phyloP scores from a whole-genome alignment of 495 filamentous ascomycete species.

The Lasiosphaeriaceae sp. region DNA sequence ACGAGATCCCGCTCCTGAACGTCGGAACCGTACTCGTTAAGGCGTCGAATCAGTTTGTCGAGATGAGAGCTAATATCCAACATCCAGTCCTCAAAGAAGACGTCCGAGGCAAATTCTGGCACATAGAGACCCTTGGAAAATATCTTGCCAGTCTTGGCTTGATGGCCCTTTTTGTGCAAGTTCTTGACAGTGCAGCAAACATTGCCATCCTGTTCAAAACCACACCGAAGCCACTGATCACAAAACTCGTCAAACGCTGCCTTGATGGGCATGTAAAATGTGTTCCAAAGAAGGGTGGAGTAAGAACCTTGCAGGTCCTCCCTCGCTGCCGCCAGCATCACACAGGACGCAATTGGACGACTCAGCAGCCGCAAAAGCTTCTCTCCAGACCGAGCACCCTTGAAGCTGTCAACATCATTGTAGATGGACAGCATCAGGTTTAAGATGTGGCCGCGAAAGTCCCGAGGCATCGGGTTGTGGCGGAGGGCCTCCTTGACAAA shows the following conservation, averaged over 20 bases:
- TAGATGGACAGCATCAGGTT: constrained; percentile 44
- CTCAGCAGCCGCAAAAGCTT: constrained; percentile 37
- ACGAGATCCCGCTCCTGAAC: constrained; percentile 14
- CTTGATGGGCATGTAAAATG: not conserved
- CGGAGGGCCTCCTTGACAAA: constrained; percentile 48
- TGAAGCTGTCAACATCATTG: constrained; percentile 44
- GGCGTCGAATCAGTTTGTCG: not conserved
- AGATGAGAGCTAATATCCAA: constrained; percentile 14
- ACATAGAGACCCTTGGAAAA: constrained; percentile 38
- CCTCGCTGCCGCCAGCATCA: constrained; percentile 44
- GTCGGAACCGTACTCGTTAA: not conserved
- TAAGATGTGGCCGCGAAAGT: constrained; percentile 53
- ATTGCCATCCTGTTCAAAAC: constrained; percentile 22
- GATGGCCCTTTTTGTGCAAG: constrained; percentile 47
- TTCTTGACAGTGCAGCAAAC: constrained; percentile 37
- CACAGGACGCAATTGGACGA: constrained; percentile 47
- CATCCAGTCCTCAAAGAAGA: constrained; percentile 23
- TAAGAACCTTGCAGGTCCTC: constrained; percentile 21
- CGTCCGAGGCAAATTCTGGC: constrained; percentile 31
- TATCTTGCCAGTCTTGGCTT: constrained; percentile 37
- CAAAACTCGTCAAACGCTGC: constrained; percentile 42
- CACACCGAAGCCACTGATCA: constrained; percentile 40
- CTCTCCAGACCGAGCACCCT: constrained; percentile 28
- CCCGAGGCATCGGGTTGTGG: constrained; percentile 42
- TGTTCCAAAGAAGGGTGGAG: constrained; percentile 22